Evolutionary conservation across 1,284 basidiomycete genomes (phyloP).

Genomic region (Sparassis latifolia): DNA sequence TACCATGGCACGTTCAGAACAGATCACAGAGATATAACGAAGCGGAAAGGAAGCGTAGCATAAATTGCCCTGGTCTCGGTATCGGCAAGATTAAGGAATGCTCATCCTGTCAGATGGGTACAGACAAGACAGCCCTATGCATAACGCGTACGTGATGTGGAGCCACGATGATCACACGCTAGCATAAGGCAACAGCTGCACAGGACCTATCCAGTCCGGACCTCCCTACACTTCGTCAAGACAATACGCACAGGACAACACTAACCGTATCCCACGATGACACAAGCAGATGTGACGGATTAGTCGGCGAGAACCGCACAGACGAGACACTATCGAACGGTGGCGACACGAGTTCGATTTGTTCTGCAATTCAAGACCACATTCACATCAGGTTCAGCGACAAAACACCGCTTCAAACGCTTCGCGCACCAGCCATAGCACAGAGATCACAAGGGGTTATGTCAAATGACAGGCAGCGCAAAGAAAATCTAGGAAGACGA

Average conservation of each 20-base stretch:
- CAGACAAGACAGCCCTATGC: too few relatives aligned
- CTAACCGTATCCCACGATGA: slow-evolving; percentile 87
- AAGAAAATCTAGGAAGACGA: background rate
- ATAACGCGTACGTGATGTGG: too few relatives aligned
- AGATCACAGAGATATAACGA: too few relatives aligned
- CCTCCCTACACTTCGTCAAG: background rate
- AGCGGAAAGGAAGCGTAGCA: background rate
- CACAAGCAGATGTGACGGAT: slow-evolving; percentile 71
- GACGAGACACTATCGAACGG: slow-evolving; percentile 83
- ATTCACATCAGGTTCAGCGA: background rate
- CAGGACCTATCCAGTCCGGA: background rate
- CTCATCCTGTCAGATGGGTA: too few relatives aligned
- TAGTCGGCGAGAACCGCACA: slow-evolving; percentile 74
- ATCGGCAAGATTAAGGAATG: too few relatives aligned
- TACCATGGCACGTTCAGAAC: slow-evolving; percentile 21
- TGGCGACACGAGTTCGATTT: slow-evolving; percentile 55
- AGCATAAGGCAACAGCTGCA: too few relatives aligned
- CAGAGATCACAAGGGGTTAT: background rate
- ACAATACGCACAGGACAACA: slow-evolving; percentile 7
- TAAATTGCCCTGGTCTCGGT: background rate
- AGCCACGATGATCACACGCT: too few relatives aligned
- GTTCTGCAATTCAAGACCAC: slow-evolving; percentile 20
- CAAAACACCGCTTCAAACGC: background rate
- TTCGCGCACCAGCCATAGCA: slow-evolving; percentile 2
- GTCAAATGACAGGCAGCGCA: slow-evolving; percentile 2